A percentile compares a stretch with the other conserved stretches of the same genome.
These are phyloP conservation scores for Knoxia roxburghii DNA, from an alignment of 257 asterid genomes.

Conservation along the genomic window DNA sequence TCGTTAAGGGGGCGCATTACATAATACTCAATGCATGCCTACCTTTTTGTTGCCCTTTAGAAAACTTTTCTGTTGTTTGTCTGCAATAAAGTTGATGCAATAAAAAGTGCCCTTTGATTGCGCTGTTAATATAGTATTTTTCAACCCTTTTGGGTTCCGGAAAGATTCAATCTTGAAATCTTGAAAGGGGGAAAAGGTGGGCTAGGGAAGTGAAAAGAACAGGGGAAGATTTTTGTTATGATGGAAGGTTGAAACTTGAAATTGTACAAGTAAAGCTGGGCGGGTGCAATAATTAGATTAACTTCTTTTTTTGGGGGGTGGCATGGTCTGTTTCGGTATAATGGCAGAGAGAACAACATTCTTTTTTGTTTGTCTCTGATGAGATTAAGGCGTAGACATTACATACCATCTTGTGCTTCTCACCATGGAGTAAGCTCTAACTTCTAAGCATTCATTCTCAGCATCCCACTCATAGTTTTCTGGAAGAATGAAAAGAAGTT, in stretches of 20 bases:
- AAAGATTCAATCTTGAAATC: neutral
- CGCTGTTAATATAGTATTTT: conserved; percentile 43
- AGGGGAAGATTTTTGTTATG: conserved; percentile 16
- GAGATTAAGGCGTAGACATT: conserved; percentile 68
- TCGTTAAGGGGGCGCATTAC: conserved; percentile 9
- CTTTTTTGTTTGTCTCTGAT: conserved; percentile 36
- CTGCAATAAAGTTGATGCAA: conserved; percentile 32
- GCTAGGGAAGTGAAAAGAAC: neutral
- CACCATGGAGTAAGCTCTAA: conserved; percentile 50
- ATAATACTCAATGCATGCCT: conserved; percentile 1
- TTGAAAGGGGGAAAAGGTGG: conserved; percentile 5
- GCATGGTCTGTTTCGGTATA: conserved; percentile 27
- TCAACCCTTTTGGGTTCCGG: conserved; percentile 19
- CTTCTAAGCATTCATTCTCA: conserved; percentile 1
- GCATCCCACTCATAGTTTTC: neutral
- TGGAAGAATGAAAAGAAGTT: neutral
- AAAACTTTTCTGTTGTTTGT: conserved; percentile 23
- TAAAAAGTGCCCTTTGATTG: conserved; percentile 63
- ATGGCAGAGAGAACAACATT: conserved; percentile 27
- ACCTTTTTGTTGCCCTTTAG: neutral
- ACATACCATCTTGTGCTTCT: conserved; percentile 74
- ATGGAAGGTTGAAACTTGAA: conserved; percentile 64
- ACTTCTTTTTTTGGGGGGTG: conserved; percentile 23
- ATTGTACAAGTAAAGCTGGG: conserved; percentile 53
- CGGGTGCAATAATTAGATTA: conserved; percentile 44